phyloP scores from a whole-genome alignment of 129 eudicot species.

The Scalesia atractyloides region DNA sequence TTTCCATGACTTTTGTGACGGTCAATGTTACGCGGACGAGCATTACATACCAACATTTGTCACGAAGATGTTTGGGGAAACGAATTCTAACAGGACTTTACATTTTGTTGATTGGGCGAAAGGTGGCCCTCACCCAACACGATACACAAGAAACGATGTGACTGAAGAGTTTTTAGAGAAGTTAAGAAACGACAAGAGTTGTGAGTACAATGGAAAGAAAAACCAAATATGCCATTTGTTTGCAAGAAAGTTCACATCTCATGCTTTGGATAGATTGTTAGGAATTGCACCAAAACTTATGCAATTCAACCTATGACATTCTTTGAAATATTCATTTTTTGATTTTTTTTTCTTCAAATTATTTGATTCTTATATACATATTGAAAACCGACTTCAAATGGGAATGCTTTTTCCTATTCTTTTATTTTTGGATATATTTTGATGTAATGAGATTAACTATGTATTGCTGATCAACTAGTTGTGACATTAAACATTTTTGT shows the following conservation, averaged over 20 bases:
- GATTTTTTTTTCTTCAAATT: conserved; percentile 16
- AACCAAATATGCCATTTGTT: conserved; percentile 67
- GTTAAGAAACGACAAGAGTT: conserved; percentile 52
- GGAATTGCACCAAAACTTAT: conserved; percentile 66
- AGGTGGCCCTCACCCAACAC: conserved; percentile 79
- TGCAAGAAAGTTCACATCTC: conserved; percentile 75
- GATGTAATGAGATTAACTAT: not conserved
- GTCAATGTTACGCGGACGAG: conserved; percentile 74
- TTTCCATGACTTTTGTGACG: conserved; percentile 60
- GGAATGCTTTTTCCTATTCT: not conserved
- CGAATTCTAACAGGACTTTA: conserved; percentile 62
- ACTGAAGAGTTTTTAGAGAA: conserved; percentile 47
- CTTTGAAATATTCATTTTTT: conserved; percentile 7
- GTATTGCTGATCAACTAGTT: not conserved
- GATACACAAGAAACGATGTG: conserved; percentile 51
- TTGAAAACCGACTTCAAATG: conserved; percentile 6
- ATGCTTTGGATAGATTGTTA: conserved; percentile 69
- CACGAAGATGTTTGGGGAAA: conserved; percentile 40
- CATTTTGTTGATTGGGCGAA: conserved; percentile 85
- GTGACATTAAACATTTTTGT: not conserved
- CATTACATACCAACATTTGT: conserved; percentile 87
- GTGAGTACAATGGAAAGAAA: conserved; percentile 60
- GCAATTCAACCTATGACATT: conserved; percentile 45
- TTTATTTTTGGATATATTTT: not conserved
- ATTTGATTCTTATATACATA: conserved; percentile 39